Evolutionary conservation across 176 grass and related monocot genomes (phyloP), one percentile per base, ranked within the genome.

Genomic region (Olyra latifolia): DNA sequence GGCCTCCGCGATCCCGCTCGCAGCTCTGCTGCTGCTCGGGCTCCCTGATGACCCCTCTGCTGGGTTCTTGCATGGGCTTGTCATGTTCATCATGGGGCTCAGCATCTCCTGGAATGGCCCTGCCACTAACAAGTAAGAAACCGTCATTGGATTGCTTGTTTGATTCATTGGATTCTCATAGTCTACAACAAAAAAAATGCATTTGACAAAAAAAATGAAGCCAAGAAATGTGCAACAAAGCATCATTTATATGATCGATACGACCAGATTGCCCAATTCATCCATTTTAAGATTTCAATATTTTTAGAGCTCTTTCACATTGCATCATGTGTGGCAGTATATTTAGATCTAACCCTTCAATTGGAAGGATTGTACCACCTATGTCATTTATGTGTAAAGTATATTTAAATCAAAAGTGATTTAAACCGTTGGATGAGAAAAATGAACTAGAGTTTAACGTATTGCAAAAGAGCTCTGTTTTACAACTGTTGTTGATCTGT

Each of bases 71-170:
- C 88, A 91, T 66, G 96, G 87, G 2, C 47, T 95, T 43, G 92
- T 93, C 68, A 80, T 98, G 75, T 89, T 98, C 70, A 76, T 93
- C 66, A 98, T 98, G 92, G 96, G 92, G 10, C 78, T 95, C 23
- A 91, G 81, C 82, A 98, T 93, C 66, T 93, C 92, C 49, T 95
- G 92, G 92, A 98, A 98, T 35, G 92, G 43, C 61, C 86, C 96
- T 50, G 96, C 96, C 76, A 98, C 92, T 82, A 98, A 98, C 83
- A 98, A 95, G 95, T 91, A 91, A 77, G 79, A 73, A 19, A 22
- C 10, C 23, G 29, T 54, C 41, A 52, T 45, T 42, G 6, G 1
- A 59, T 45, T 35, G 6, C 0, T 40, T 70, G 22, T 74, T 69
- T 38, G 15, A 68, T 47, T 66, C 8, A 8, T 62, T 49, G 61